A percentile compares a stretch with the other conserved stretches of the same genome.
These are phyloP conservation scores for Dioscorea alata DNA, from an alignment of 106 monocot genomes.

Conservation along the genomic window DNA sequence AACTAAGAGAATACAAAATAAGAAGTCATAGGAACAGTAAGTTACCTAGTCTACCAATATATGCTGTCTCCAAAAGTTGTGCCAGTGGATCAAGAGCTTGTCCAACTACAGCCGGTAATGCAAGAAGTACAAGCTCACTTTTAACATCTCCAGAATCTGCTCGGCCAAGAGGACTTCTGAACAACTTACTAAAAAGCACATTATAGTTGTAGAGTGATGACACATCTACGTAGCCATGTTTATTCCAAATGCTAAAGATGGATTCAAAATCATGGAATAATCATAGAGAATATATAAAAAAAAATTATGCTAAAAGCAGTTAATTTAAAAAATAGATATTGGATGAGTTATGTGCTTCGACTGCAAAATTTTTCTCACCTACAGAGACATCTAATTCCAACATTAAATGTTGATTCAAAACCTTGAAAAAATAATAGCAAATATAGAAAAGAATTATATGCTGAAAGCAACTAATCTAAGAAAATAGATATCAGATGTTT, in stretches of 20 bases:
- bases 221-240: not conserved
- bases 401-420: too few relatives aligned
- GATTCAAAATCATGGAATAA: not conserved
- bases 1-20: not conserved
- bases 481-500: too few relatives aligned
- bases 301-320: not conserved
- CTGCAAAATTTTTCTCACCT: too few relatives aligned
- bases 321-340: not conserved
- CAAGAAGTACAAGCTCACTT: conserved; percentile 75
- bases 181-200: conserved; percentile 29
- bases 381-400: too few relatives aligned
- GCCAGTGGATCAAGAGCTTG: conserved; percentile 94
- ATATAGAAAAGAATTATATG: too few relatives aligned
- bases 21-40: not conserved
- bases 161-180: conserved; percentile 15
- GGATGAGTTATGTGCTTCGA: too few relatives aligned
- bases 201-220: not conserved
- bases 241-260: not conserved
- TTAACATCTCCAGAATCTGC: conserved; percentile 31
- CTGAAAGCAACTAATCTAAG: too few relatives aligned
- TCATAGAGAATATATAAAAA: not conserved
- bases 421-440: too few relatives aligned
- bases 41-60: conserved; percentile 89
- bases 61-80: conserved; percentile 90
- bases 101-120: conserved; percentile 79